A percentile compares a stretch with the other conserved stretches of the same genome.
Evolutionary conservation across 257 asterid species (phyloP).

Genomic region (Solanum chiquidenum): DNA sequence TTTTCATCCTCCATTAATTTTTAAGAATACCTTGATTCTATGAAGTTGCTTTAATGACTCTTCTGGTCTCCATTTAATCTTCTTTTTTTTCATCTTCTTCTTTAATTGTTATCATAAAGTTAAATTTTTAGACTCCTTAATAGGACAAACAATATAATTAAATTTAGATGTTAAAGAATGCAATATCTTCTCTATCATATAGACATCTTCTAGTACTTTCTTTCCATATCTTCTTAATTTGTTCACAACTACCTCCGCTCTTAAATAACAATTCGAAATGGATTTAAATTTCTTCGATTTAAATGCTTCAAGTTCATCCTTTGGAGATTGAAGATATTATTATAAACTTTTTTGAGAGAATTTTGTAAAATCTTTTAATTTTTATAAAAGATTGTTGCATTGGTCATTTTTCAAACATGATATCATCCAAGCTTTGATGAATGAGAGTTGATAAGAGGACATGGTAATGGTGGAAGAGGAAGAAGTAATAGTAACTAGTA

Average conservation of each 20-base stretch:
- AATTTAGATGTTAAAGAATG: background rate
- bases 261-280: background rate
- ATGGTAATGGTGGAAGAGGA: background rate
- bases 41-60: background rate
- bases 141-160: background rate
- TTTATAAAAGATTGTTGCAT: background rate
- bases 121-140: background rate
- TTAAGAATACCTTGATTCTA: background rate
- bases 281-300: background rate
- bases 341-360: background rate
- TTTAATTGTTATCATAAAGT: background rate
- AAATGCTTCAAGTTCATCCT: background rate
- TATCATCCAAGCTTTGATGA: background rate
- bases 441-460: background rate
- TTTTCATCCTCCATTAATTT: background rate
- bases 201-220: background rate
- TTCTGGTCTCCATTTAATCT: background rate
- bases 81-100: background rate
- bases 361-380: background rate
- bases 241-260: background rate
- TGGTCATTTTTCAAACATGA: background rate
- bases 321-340: background rate
- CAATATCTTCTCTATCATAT: background rate
- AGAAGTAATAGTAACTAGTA: background rate
- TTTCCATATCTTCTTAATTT: background rate